Percentiles rank a stretch among this genome's conserved stretches.
Evolutionary conservation across 2,329 filamentous ascomycete genomes (phyloP).

Genomic region (Aspergillus sp.): DNA sequence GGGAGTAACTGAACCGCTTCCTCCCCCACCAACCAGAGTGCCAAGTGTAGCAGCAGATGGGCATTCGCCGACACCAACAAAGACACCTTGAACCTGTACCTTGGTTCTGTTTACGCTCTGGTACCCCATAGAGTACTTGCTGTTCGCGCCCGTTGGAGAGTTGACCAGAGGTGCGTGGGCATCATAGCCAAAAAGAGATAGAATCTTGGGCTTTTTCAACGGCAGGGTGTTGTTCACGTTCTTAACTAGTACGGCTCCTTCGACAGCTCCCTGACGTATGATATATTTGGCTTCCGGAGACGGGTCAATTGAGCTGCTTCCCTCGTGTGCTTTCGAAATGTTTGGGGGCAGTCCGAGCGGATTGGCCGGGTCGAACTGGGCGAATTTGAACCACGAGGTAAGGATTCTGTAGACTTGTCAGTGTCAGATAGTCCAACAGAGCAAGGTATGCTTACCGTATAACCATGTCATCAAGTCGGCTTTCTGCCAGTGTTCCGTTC

Average conservation of each 20-base stretch:
- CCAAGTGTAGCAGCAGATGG: conserved; percentile 38
- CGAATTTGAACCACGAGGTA: conserved; percentile 46
- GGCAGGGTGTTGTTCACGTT: conserved; percentile 49
- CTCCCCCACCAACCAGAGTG: conserved; percentile 44
- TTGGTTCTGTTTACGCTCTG: no score
- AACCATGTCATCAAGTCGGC: conserved; percentile 58
- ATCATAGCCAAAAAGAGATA: conserved; percentile 60
- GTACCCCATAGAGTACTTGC: no score
- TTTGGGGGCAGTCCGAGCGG: conserved; percentile 16
- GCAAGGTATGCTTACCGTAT: conserved; percentile 26
- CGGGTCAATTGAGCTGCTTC: conserved; percentile 55
- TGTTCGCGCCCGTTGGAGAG: background rate
- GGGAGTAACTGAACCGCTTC: conserved; percentile 46
- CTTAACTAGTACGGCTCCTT: conserved; percentile 54
- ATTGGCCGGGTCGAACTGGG: conserved; percentile 39
- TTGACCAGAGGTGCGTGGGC: conserved; percentile 29
- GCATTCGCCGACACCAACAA: background rate
- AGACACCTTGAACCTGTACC: no score
- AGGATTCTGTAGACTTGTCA: conserved; percentile 38
- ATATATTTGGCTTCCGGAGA: conserved; percentile 24
- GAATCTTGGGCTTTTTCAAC: conserved; percentile 24
- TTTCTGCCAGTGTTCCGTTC: conserved; percentile 55
- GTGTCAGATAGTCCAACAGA: conserved; percentile 6
- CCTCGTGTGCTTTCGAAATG: conserved; percentile 43
- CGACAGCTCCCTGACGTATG: conserved; percentile 49